Evolutionary conservation across 2,329 filamentous ascomycete genomes (phyloP).

Genomic region (Calcarisporium arbuscula): DNA sequence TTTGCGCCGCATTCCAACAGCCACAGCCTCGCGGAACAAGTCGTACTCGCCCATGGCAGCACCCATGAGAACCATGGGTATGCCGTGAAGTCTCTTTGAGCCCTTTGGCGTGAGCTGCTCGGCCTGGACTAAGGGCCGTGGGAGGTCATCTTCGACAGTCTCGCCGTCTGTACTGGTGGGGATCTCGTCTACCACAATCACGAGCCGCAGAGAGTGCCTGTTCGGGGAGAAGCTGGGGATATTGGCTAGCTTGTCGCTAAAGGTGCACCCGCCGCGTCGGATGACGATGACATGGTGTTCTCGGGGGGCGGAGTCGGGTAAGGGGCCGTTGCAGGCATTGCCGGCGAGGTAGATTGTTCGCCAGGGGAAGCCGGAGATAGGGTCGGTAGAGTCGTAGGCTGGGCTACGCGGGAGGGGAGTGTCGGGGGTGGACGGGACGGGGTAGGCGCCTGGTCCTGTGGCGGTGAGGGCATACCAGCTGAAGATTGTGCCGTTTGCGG

Average conservation of each 20-base stretch:
- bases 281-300: slow-evolving; percentile 75
- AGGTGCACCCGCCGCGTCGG: slow-evolving; percentile 75
- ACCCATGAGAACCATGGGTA: slow-evolving; percentile 78
- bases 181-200: slow-evolving; percentile 59
- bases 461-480: slow-evolving; percentile 49
- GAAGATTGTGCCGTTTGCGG: slow-evolving; percentile 33
- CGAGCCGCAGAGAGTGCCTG: slow-evolving; percentile 62
- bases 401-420: slow-evolving; percentile 38
- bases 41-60: slow-evolving; percentile 58
- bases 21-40: slow-evolving; percentile 55
- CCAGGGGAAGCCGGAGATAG: slow-evolving; percentile 54
- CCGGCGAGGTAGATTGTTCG: slow-evolving; percentile 64
- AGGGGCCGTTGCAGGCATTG: slow-evolving; percentile 55
- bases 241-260: slow-evolving; percentile 73
- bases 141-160: slow-evolving; percentile 27
- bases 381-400: slow-evolving; percentile 31
- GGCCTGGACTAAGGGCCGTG: slow-evolving; percentile 67
- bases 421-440: slow-evolving; percentile 60
- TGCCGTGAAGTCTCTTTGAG: slow-evolving; percentile 60
- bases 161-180: slow-evolving; percentile 9
- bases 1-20: slow-evolving; percentile 68
- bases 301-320: slow-evolving; percentile 44
- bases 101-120: slow-evolving; percentile 66
- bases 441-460: slow-evolving; percentile 54
- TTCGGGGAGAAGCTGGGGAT: slow-evolving; percentile 72